These are phyloP conservation scores for Effrenium voratum DNA, from an alignment of 73 alveolate genomes.

Conservation along the genomic window DNA sequence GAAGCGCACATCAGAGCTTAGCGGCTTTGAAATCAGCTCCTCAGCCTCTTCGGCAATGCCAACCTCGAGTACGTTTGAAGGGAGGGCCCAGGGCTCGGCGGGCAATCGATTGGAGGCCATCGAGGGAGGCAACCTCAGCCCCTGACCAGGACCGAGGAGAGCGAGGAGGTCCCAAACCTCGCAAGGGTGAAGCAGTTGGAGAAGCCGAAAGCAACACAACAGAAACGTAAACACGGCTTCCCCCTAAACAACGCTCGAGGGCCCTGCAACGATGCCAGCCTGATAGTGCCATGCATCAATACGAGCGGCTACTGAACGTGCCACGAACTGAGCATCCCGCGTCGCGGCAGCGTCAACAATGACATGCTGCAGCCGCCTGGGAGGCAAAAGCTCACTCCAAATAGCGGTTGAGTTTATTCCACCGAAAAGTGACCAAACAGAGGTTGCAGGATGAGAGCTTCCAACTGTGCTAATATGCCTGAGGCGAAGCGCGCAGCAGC, in stretches of 20 bases:
- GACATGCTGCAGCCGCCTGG: constrained; percentile 71
- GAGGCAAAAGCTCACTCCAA: neutral
- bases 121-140: neutral
- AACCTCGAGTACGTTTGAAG: neutral
- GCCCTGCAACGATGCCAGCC: constrained; percentile 15
- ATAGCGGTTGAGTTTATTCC: neutral
- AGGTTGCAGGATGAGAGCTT: neutral
- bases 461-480: neutral
- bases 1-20: too few species aligned
- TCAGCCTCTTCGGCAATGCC: constrained; percentile 85
- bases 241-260: neutral
- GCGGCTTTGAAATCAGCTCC: too few species aligned
- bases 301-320: too few species aligned
- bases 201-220: too few species aligned
- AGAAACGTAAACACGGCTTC: too few species aligned
- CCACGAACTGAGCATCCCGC: neutral
- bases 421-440: neutral
- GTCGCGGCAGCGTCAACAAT: constrained; percentile 77
- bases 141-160: constrained; percentile 53
- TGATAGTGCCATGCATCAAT: too few species aligned
- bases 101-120: neutral
- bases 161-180: constrained; percentile 66
- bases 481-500: constrained; percentile 59
- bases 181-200: neutral
- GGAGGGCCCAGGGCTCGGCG: neutral